phyloP scores from a whole-genome alignment of 768 basidiomycete species.

The Cantharellus anzutake region DNA sequence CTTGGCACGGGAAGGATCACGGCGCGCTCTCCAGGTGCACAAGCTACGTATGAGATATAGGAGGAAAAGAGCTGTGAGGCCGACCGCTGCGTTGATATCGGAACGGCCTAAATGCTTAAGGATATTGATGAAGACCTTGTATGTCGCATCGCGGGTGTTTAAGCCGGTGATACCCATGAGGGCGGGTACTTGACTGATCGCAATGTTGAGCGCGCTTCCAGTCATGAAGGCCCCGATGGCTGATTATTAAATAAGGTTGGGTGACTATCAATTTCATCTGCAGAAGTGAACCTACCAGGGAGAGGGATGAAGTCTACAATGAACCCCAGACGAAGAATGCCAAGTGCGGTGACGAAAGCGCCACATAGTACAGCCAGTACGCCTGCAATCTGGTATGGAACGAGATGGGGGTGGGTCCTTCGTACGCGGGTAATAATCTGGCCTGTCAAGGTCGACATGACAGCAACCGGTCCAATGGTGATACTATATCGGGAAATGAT shows the following conservation, averaged over 20 bases:
- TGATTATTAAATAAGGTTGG: neutral
- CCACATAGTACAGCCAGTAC: constrained; percentile 73
- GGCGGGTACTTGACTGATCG: constrained; percentile 70
- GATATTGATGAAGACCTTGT: constrained; percentile 80
- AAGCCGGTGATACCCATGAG: constrained; percentile 34
- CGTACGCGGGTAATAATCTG: constrained; percentile 59
- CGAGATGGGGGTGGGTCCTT: constrained; percentile 16
- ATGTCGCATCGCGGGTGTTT: constrained; percentile 74
- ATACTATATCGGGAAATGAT: constrained; percentile 23
- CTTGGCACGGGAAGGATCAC: constrained; percentile 51
- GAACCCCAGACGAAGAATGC: constrained; percentile 66
- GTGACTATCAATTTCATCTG: neutral
- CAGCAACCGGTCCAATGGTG: constrained; percentile 97
- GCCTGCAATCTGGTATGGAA: constrained; percentile 64
- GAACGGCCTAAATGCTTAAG: constrained; percentile 62
- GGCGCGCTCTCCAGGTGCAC: constrained; percentile 31
- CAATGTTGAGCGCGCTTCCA: constrained; percentile 89
- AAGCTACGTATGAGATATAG: constrained; percentile 49
- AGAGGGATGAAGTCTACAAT: constrained; percentile 80
- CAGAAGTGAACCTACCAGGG: constrained; percentile 45
- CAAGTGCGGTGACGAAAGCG: constrained; percentile 79
- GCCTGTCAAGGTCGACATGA: constrained; percentile 37
- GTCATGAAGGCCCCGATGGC: constrained; percentile 55
- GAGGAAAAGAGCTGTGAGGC: constrained; percentile 48
- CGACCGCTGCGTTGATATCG: constrained; percentile 75